These are phyloP conservation scores for Xylariaceae sp. DNA, from an alignment of 2,329 filamentous ascomycete species.

Conservation along the genomic window DNA sequence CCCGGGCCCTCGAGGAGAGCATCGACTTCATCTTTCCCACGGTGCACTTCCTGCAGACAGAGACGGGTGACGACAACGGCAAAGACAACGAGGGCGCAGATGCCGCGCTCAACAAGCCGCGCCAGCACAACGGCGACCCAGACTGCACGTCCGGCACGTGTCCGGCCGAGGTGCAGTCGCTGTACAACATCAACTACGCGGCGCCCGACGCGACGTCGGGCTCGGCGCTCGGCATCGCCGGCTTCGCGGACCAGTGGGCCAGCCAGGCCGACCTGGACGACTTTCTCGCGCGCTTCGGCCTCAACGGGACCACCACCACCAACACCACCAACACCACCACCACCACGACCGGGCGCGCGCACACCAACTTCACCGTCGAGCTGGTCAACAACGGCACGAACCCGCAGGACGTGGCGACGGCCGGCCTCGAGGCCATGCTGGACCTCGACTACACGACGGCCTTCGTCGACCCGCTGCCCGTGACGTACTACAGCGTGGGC, in stretches of 20 bases:
- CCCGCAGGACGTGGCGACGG: slow-evolving; percentile 26
- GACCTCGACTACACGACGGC: slow-evolving; percentile 43
- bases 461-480: slow-evolving; percentile 22
- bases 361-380: slow-evolving; percentile 34
- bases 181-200: background rate
- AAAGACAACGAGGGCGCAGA: background rate
- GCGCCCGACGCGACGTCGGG: background rate
- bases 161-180: background rate
- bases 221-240: slow-evolving; percentile 33
- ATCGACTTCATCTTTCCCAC: background rate
- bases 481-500: background rate
- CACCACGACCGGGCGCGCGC: too few relatives aligned
- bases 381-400: slow-evolving; percentile 38
- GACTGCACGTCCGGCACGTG: background rate
- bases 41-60: background rate
- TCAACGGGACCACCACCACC: slow-evolving; percentile 24
- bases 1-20: background rate
- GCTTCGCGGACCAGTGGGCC: slow-evolving; percentile 42
- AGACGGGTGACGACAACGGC: background rate
- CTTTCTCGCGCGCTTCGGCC: slow-evolving; percentile 21
- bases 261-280: slow-evolving; percentile 33
- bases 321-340: too few relatives aligned
- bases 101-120: background rate
- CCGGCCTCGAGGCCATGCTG: slow-evolving; percentile 38
- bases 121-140: background rate